phyloP scores from a whole-genome alignment of 2,329 filamentous ascomycete species.

The Amauroascus niger region DNA sequence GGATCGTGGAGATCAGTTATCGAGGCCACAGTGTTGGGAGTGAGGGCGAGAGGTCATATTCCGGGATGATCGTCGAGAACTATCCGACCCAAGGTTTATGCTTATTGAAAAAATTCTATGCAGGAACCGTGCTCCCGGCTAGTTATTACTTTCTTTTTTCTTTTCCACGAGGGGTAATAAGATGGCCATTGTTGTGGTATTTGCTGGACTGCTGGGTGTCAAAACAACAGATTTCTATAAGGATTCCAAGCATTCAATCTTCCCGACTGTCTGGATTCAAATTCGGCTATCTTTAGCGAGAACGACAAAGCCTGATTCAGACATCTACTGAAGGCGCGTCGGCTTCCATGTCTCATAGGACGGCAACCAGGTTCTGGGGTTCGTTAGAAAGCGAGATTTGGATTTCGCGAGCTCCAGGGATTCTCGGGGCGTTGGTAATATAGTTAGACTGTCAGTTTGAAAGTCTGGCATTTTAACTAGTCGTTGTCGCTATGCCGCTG shows the following conservation, averaged over 20 bases:
- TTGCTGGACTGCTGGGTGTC: neutral
- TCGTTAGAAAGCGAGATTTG: neutral
- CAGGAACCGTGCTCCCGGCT: neutral
- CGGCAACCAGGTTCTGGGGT: neutral
- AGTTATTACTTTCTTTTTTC: neutral
- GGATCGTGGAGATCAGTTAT: neutral
- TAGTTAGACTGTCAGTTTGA: neutral
- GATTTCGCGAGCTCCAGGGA: neutral
- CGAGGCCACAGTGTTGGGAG: neutral
- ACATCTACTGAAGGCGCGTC: neutral
- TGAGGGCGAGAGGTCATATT: neutral
- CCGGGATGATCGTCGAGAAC: neutral
- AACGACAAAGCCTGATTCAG: neutral
- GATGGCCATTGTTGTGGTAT: neutral
- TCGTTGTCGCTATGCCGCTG: neutral
- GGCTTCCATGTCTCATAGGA: neutral
- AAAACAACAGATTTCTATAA: neutral
- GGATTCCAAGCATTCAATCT: neutral
- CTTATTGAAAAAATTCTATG: slow-evolving; percentile 1
- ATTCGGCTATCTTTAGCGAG: neutral
- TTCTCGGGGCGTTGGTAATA: neutral
- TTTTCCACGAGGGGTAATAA: neutral
- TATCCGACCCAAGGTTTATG: neutral
- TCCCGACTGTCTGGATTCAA: neutral
- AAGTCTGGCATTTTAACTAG: no score